phyloP scores from a whole-genome alignment of 2,329 filamentous ascomycete species.

The Fusarium decemcellulare region DNA sequence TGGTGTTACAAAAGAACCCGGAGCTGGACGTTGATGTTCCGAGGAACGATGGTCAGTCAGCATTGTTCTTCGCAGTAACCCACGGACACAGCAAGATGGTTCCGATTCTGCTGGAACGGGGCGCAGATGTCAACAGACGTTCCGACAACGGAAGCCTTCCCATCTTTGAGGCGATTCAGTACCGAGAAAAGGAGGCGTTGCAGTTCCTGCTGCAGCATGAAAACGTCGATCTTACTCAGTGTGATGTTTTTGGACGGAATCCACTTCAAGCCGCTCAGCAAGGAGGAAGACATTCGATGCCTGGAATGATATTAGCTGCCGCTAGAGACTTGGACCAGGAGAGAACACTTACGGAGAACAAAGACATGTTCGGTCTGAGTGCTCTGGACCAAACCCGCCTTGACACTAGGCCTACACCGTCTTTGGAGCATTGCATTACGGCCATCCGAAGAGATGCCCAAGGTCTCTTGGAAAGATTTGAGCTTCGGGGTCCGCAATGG shows the following conservation, averaged over 20 bases:
- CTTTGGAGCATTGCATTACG: conserved; percentile 17
- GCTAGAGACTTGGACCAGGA: conserved; percentile 18
- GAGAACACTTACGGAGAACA: conserved; percentile 16
- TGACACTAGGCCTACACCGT: not conserved
- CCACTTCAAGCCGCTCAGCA: conserved; percentile 25
- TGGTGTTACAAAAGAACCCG: conserved; percentile 29
- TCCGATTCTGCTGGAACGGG: conserved; percentile 24
- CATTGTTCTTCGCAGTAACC: conserved; percentile 26
- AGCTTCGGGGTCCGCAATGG: conserved; percentile 8
- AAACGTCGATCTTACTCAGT: conserved; percentile 20
- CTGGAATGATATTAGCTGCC: conserved; percentile 22
- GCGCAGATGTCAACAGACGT: conserved; percentile 29
- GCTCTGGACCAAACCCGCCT: conserved; percentile 17
- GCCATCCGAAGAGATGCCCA: conserved; percentile 18
- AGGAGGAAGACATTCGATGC: conserved; percentile 16
- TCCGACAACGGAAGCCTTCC: conserved; percentile 21
- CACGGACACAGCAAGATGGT: conserved; percentile 14
- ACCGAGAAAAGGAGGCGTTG: conserved; percentile 13
- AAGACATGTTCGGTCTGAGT: conserved; percentile 32
- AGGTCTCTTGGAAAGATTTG: conserved; percentile 21
- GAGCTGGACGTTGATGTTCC: conserved; percentile 27
- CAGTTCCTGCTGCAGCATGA: conserved; percentile 22
- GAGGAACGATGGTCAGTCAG: conserved; percentile 17
- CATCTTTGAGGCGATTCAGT: conserved; percentile 27
- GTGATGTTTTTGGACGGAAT: conserved; percentile 28